Evolutionary conservation across 2,329 filamentous ascomycete species (phyloP).

Genomic region (Colletotrichum destructivum): DNA sequence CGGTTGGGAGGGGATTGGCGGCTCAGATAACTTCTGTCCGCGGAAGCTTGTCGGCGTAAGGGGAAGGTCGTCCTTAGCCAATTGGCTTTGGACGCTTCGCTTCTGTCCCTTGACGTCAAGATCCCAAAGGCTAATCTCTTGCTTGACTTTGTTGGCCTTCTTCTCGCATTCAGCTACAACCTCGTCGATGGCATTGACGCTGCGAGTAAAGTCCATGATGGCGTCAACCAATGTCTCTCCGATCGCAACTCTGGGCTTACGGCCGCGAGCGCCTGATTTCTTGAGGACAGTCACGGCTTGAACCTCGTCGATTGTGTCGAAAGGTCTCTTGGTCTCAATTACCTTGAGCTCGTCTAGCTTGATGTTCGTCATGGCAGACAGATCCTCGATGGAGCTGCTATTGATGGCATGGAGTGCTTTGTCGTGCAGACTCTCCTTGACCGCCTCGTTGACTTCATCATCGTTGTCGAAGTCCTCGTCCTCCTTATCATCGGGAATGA

Average conservation of each 20-base stretch:
- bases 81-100: constrained; percentile 47
- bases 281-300: constrained; percentile 72
- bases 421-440: constrained; percentile 52
- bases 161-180: constrained; percentile 83
- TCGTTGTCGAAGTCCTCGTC: constrained; percentile 57
- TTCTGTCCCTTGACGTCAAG: constrained; percentile 63
- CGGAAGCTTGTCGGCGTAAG: constrained; percentile 60
- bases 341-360: constrained; percentile 78
- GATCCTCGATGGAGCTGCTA: constrained; percentile 79
- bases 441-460: constrained; percentile 36
- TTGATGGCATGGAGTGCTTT: constrained; percentile 87
- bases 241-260: constrained; percentile 62
- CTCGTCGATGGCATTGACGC: constrained; percentile 86
- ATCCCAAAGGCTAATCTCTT: constrained; percentile 63
- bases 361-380: constrained; percentile 86
- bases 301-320: constrained; percentile 75
- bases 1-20: constrained; percentile 76
- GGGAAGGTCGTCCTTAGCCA: constrained; percentile 54
- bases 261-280: constrained; percentile 58
- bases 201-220: constrained; percentile 80
- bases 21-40: constrained; percentile 52
- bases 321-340: constrained; percentile 83
- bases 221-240: constrained; percentile 68
- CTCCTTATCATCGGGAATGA: constrained; percentile 56
- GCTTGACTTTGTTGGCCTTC: constrained; percentile 72